Evolutionary conservation across 352 stramenopile species (phyloP), one percentile per base, ranked within the genome.

Genomic region (Pythium dissimile): DNA sequence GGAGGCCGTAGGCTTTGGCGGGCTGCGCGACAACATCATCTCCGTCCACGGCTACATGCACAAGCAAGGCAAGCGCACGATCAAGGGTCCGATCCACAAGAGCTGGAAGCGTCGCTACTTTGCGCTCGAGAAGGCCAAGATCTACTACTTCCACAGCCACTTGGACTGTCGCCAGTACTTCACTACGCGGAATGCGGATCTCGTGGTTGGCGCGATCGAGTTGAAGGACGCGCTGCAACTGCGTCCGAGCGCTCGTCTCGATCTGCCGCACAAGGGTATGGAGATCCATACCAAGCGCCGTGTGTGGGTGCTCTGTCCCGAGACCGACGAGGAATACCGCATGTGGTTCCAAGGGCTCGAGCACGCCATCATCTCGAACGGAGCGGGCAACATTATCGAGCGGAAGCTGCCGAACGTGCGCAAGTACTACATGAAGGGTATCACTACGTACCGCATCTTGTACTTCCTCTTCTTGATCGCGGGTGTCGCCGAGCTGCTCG

Each of bases 351-450:
- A 90, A 53, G 85, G 85, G 13, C 75, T 92, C 1, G 85, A 94
- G 61, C 62, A 72, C 37, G 80, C 79, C 28, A 94, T 94, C 45
- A 84, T 94, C 42, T 63, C 80, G 21, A 88, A 81, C 54, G 84
- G 84, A 9, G 80, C 82, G 10, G 80, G 84, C 47, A 94, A 94
- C 65, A 91, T 92, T 47, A 92, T 94, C 43, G 84, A 94, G 53
- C 82, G 84, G 41, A 91, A 89, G 69, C 70, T 94, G 27, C 84
- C 84, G 11, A 94, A 94, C 63, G 84, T 94, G 21, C 82, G 84
- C 54, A 94, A 94, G 77, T 94, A 94, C 72, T 78, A 88, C 54
- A 92, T 94, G 82, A 94, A 94, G 73, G 84, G 84, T 54, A 91
- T 88, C 54, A 64, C 71, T 5, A 89, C 79, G 30, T 94, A 94